A percentile compares a stretch with the other conserved stretches of the same genome.
phyloP scores from a whole-genome alignment of 352 stramenopile species.

The Pythium graminicola region DNA sequence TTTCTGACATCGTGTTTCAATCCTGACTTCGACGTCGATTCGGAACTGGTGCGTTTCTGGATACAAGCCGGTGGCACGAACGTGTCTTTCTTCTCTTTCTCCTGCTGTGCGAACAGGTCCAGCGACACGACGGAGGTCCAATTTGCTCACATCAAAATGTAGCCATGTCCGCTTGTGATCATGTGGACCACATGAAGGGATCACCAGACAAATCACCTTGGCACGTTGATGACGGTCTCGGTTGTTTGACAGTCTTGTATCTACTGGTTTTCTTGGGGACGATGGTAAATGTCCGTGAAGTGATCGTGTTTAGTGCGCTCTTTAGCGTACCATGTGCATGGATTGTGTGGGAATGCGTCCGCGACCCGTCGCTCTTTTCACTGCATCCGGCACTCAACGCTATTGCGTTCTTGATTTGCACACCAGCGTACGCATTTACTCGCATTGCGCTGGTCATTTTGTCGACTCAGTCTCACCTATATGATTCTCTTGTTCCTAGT shows the following conservation, averaged over 20 bases:
- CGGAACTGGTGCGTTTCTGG: no score
- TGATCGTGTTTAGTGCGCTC: constrained; percentile 29
- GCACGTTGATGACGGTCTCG: background rate
- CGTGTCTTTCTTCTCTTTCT: background rate
- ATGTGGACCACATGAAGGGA: constrained; percentile 13
- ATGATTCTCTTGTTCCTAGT: no score
- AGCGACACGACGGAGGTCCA: background rate
- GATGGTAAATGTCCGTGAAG: constrained; percentile 19
- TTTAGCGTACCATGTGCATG: constrained; percentile 43
- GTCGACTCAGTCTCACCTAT: no score
- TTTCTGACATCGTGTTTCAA: constrained; percentile 4
- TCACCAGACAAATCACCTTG: background rate
- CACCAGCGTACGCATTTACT: constrained; percentile 44
- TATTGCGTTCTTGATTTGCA: constrained; percentile 44
- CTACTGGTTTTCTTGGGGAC: no score
- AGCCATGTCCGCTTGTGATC: background rate
- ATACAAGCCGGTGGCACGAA: no score
- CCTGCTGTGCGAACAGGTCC: background rate
- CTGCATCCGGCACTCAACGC: constrained; percentile 50
- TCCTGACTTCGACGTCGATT: no score
- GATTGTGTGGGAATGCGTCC: constrained; percentile 42
- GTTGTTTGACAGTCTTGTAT: no score
- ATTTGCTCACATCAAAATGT: background rate
- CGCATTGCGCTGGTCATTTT: no score
- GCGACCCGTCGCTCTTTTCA: constrained; percentile 41